Percentiles rank a stretch among this genome's conserved stretches.
phyloP scores from a whole-genome alignment of 2,329 filamentous ascomycete genomes.

The Allantophomopsis lycopodina region DNA sequence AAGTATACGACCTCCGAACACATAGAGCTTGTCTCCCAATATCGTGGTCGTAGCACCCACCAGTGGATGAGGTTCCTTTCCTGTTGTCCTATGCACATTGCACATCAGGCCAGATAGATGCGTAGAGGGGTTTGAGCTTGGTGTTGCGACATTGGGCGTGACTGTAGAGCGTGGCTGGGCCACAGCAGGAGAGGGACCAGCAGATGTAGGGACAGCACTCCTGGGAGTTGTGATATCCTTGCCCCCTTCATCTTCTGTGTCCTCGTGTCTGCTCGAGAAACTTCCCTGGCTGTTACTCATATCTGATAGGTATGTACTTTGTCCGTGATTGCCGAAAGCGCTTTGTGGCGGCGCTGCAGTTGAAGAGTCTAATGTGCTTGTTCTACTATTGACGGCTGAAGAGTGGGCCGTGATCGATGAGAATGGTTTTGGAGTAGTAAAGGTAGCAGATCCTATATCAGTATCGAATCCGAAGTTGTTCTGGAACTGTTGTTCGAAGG shows the following conservation, averaged over 20 bases:
- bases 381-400: constrained; percentile 12
- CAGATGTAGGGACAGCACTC: constrained; percentile 38
- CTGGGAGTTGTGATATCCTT: constrained; percentile 34
- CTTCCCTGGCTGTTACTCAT: constrained; percentile 29
- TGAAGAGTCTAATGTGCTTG: constrained; percentile 18
- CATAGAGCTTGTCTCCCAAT: constrained; percentile 88
- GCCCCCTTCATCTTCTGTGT: constrained; percentile 26
- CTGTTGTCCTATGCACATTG: constrained; percentile 73
- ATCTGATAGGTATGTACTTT: constrained; percentile 9
- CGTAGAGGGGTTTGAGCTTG: constrained; percentile 29
- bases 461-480: constrained; percentile 4
- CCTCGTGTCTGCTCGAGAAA: constrained; percentile 19
- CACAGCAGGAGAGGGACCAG: constrained; percentile 40
- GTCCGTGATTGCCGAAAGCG: constrained; percentile 9
- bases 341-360: constrained; percentile 8
- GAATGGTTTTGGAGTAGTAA: constrained; percentile 12
- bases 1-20: constrained; percentile 83
- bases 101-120: constrained; percentile 56
- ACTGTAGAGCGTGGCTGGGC: constrained; percentile 25
- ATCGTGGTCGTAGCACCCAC: constrained; percentile 95
- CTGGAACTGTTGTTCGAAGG: no score
- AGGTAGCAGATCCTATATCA: constrained; percentile 7
- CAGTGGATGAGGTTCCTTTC: constrained; percentile 76
- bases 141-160: constrained; percentile 25
- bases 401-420: constrained; percentile 10